Evolutionary conservation across 345 rosid genomes (phyloP).

Genomic region (Capsella bursapastoris): DNA sequence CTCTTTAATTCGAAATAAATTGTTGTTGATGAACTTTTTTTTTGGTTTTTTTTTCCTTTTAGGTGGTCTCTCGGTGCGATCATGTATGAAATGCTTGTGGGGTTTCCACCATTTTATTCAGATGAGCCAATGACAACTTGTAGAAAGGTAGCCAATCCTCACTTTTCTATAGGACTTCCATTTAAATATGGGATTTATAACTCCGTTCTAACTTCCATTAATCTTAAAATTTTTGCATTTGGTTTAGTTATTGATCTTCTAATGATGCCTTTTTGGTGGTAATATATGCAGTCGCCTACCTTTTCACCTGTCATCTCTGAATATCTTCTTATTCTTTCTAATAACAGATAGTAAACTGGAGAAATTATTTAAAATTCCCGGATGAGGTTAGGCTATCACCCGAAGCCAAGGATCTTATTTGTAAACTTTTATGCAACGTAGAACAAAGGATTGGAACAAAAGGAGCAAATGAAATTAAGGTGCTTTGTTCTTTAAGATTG

Average conservation of each 20-base stretch:
- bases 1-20: background rate
- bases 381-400: constrained; percentile 94
- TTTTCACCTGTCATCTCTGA: constrained; percentile 3
- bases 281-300: constrained; percentile 4
- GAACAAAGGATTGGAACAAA: constrained; percentile 91
- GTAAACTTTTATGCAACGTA: constrained; percentile 90
- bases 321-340: constrained; percentile 14
- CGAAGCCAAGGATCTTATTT: constrained; percentile 87
- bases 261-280: constrained; percentile 11
- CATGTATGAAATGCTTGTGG: constrained; percentile 99
- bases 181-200: background rate
- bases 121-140: constrained; percentile 99
- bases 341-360: constrained; percentile 94
- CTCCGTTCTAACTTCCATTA: background rate
- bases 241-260: background rate
- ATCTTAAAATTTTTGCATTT: background rate
- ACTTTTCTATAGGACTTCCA: background rate
- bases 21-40: constrained; percentile 18
- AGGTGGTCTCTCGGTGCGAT: constrained; percentile 99
- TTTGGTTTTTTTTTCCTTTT: constrained; percentile 27
- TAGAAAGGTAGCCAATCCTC: constrained; percentile 68
- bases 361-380: constrained; percentile 91
- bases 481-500: constrained; percentile 57
- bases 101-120: constrained; percentile 98
- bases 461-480: constrained; percentile 94